Evolutionary conservation across 139 green algal species (phyloP).

Genomic region (Trebouxia sp.): DNA sequence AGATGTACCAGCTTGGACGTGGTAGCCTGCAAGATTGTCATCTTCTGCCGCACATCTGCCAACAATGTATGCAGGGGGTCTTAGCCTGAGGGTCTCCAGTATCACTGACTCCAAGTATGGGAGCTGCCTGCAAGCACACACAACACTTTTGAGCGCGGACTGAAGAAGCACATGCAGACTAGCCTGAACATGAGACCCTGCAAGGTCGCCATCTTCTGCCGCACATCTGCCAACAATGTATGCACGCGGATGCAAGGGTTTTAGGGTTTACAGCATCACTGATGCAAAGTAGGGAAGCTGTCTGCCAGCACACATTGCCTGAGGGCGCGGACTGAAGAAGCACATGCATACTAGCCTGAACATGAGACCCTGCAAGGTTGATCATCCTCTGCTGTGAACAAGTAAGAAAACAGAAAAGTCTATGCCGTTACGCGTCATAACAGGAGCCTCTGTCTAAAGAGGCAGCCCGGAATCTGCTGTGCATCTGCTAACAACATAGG

Average conservation of each 20-base stretch:
- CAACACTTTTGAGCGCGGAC: neutral
- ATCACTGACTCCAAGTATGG: conserved; percentile 68
- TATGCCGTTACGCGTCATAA: too few species aligned
- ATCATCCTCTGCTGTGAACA: neutral
- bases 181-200: conserved; percentile 30
- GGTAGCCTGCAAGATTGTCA: conserved; percentile 36
- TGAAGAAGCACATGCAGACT: neutral
- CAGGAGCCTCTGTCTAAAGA: too few species aligned
- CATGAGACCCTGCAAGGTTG: conserved; percentile 31
- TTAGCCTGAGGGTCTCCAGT: conserved; percentile 82
- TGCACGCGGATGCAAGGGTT: conserved; percentile 76
- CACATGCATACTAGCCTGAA: conserved; percentile 27
- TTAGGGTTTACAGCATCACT: conserved; percentile 79
- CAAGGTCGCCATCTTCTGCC: conserved; percentile 37
- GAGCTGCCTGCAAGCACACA: conserved; percentile 36
- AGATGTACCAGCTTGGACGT: conserved; percentile 28
- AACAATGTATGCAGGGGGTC: conserved; percentile 88
- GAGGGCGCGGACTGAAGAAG: neutral
- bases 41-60: conserved; percentile 68
- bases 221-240: conserved; percentile 89
- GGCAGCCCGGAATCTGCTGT: conserved; percentile 42
- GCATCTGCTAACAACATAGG: conserved; percentile 69
- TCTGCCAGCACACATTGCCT: neutral
- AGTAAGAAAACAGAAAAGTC: neutral
- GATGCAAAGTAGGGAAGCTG: conserved; percentile 63